Percentiles rank a stretch among this genome's conserved stretches.
These are phyloP conservation scores for Rhodotorula sp. DNA, from an alignment of 1,284 basidiomycete genomes.

Conservation along the genomic window DNA sequence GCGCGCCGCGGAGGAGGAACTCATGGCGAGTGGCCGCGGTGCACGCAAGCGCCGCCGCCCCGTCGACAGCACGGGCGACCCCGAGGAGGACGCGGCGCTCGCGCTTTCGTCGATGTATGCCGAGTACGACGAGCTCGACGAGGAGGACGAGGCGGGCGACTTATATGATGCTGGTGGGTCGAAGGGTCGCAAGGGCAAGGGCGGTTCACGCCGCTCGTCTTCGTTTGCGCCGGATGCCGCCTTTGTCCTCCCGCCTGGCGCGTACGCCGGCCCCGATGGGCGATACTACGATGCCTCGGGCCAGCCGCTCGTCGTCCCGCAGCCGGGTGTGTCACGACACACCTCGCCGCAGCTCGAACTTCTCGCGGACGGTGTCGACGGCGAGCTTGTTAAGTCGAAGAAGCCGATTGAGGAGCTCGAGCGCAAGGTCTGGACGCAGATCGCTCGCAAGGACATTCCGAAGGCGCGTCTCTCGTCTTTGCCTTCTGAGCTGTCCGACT, in stretches of 20 bases:
- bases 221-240: conserved; percentile 11
- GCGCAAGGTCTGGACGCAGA: conserved; percentile 42
- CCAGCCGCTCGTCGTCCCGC: conserved; percentile 9
- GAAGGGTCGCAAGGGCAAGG: conserved; percentile 17
- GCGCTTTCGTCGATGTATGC: conserved; percentile 16
- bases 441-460: conserved; percentile 45
- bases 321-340: conserved; percentile 1
- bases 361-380: not conserved
- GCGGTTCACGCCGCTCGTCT: not conserved
- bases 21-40: conserved; percentile 21
- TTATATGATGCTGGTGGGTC: not conserved
- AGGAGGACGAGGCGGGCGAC: conserved; percentile 16
- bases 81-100: conserved; percentile 21
- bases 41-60: conserved; percentile 30
- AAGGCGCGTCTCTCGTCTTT: conserved; percentile 15
- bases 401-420: conserved; percentile 37
- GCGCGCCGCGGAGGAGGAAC: conserved; percentile 28
- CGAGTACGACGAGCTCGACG: conserved; percentile 33
- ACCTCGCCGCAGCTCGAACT: conserved; percentile 6
- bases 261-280: conserved; percentile 13
- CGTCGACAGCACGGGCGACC: conserved; percentile 6
- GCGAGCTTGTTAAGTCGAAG: conserved; percentile 5
- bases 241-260: conserved; percentile 10
- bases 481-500: accelerated
- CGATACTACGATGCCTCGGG: conserved; percentile 23